Evolutionary conservation across 2,329 filamentous ascomycete species (phyloP).

Genomic region (Dothideomycetes sp.): DNA sequence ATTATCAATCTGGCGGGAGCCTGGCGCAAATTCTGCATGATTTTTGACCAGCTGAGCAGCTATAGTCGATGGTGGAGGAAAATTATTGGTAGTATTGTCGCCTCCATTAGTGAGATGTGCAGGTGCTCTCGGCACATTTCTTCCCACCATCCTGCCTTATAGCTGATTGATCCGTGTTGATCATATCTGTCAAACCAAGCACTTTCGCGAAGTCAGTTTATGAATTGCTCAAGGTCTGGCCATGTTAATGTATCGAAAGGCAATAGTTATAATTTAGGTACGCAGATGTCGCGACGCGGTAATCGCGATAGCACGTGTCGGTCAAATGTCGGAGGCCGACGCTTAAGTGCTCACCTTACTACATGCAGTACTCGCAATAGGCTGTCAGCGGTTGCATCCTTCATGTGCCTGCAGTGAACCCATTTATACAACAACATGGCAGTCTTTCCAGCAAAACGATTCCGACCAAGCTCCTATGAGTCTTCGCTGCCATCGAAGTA

Average conservation of each 20-base stretch:
- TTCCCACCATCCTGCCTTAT: constrained; percentile 10
- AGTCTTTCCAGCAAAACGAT: constrained; percentile 33
- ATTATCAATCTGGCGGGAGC: constrained; percentile 3
- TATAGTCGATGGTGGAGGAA: constrained; percentile 61
- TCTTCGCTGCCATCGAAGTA: constrained; percentile 66
- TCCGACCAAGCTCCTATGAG: constrained; percentile 48
- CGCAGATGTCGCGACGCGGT: too few species aligned
- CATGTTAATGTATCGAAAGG: too few species aligned
- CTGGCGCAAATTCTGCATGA: constrained; percentile 41
- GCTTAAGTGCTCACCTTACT: not conserved
- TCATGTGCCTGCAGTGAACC: too few species aligned
- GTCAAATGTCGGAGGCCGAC: too few species aligned
- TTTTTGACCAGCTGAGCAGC: constrained; percentile 81
- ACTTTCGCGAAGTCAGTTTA: too few species aligned
- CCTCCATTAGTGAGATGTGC: constrained; percentile 22
- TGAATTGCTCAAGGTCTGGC: too few species aligned
- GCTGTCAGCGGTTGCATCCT: too few species aligned
- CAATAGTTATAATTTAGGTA: too few species aligned
- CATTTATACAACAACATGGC: constrained; percentile 15
- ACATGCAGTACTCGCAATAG: too few species aligned
- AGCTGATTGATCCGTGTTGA: not conserved
- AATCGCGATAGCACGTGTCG: too few species aligned
- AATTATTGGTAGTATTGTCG: constrained; percentile 13
- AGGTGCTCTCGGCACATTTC: constrained; percentile 3
- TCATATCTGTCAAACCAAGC: not conserved